phyloP scores from a whole-genome alignment of 1,284 basidiomycete species.

The Phenoliferia sp. region DNA sequence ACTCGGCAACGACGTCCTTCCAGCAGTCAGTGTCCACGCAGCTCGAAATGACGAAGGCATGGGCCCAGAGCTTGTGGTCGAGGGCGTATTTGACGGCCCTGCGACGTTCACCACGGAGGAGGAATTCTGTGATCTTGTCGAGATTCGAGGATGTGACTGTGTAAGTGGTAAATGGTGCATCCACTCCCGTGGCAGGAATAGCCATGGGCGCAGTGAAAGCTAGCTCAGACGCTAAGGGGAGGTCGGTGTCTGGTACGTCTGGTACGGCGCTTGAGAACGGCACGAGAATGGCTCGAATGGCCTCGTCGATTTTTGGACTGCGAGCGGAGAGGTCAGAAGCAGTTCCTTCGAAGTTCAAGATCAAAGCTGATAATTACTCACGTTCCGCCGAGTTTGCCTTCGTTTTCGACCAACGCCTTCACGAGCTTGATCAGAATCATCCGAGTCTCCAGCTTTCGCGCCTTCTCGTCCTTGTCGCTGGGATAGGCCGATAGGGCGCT shows the following conservation, averaged over 20 bases:
- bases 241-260: slow-evolving; percentile 2
- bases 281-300: slow-evolving; percentile 59
- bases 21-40: slow-evolving; percentile 89
- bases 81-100: slow-evolving; percentile 85
- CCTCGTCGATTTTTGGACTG: slow-evolving; percentile 65
- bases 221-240: slow-evolving; percentile 31
- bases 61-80: slow-evolving; percentile 85
- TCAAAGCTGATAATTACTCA: slow-evolving; percentile 43
- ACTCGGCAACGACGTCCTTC: slow-evolving; percentile 78
- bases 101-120: slow-evolving; percentile 75
- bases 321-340: neutral
- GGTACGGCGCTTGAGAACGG: slow-evolving; percentile 41
- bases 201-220: slow-evolving; percentile 7
- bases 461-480: slow-evolving; percentile 44
- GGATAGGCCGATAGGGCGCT: slow-evolving; percentile 41
- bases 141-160: slow-evolving; percentile 57
- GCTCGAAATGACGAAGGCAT: slow-evolving; percentile 91
- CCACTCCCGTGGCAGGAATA: slow-evolving; percentile 25
- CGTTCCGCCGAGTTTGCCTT: slow-evolving; percentile 78
- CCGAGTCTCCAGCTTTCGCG: slow-evolving; percentile 66
- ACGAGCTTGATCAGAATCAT: slow-evolving; percentile 68
- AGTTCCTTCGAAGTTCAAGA: neutral
- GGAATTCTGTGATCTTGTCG: slow-evolving; percentile 70
- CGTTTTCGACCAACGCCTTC: slow-evolving; percentile 74
- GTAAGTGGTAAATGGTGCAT: slow-evolving; percentile 40